Evolutionary conservation across 768 basidiomycete species (phyloP), one percentile per base, ranked within the genome.

Genomic region (Phlegmacium glaucopus): DNA sequence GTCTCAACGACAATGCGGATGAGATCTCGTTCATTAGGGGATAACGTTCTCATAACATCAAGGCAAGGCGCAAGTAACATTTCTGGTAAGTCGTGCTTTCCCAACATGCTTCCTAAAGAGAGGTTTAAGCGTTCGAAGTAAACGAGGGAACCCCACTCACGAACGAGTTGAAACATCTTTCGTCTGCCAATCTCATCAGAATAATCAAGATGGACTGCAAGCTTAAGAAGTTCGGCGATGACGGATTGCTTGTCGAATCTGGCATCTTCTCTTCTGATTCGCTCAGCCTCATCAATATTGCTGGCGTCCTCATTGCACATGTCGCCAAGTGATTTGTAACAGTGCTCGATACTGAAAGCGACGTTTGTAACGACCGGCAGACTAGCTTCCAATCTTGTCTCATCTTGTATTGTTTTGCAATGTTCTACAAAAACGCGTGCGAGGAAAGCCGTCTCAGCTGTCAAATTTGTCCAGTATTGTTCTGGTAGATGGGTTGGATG

Each of bases 1-100:
- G 90, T 84, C 60, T 95, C 93, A 30, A 95, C 92, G 1, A 94
- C 83, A 18, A 94, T 77, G 4, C 87, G 82, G 54, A 95, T 90
- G 29, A 96, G 74, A 62, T 96, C 92, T 15, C 83, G 74, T 65
- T 97, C 94, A 50, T 72, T 82, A 10, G 79, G 67, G 1, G 87
- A 82, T 16, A 94, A 70, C 45, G 74, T 76, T 46, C 85, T 74
- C 42, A 98, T 67, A 6, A 97, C 82, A 63, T 97, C 94, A 34
- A 97, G 73, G 60, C 90, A 94, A 41, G 74, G 74, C 2, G 84
- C 74, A 35, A 94, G 72, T 16, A 95, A 72, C 10, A 66, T 62
- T 43, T 85, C 79, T 0, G 94, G 90, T 1, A 97, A 75, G 0
- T 65, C 60, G 11, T 84, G 77, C 52, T 86, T 79, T 1, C 79